Percentiles rank a stretch among this genome's conserved stretches.
Conservation (phyloP, 371 early-diverging fungal genomes). For the Sporodiniella umbellata region DNA sequence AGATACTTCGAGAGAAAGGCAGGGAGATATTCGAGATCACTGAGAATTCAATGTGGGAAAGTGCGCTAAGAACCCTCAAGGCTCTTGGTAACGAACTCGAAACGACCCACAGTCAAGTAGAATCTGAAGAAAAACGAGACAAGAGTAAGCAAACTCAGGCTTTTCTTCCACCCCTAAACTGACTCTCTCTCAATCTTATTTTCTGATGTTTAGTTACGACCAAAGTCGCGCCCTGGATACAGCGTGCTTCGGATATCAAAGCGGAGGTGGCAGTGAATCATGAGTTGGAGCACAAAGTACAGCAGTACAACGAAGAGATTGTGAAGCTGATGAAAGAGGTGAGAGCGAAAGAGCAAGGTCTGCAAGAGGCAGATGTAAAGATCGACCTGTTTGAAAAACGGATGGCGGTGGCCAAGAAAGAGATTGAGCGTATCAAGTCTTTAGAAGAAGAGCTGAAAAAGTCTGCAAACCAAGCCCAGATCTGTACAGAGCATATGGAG, state of each 20-base stretch:
- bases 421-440: constrained; percentile 59
- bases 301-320: constrained; percentile 75
- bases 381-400: constrained; percentile 78
- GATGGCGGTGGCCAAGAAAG: constrained; percentile 62
- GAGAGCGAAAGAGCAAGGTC: constrained; percentile 72
- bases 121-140: constrained; percentile 46
- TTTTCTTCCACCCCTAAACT: not conserved
- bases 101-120: constrained; percentile 36
- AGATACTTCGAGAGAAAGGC: constrained; percentile 46
- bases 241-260: constrained; percentile 77
- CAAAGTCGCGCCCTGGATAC: constrained; percentile 74
- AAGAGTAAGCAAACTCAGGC: constrained; percentile 36
- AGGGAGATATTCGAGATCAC: constrained; percentile 52
- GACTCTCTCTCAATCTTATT: not conserved
- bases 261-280: constrained; percentile 70
- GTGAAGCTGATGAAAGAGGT: constrained; percentile 70
- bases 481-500: constrained; percentile 74
- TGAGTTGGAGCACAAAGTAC: constrained; percentile 75
- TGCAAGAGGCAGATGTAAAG: constrained; percentile 76
- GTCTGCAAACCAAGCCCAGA: constrained; percentile 59
- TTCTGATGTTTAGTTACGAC: constrained; percentile 54
- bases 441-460: constrained; percentile 61
- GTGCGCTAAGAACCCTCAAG: constrained; percentile 50
- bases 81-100: constrained; percentile 46
- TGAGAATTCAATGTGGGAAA: constrained; percentile 65